Conservation (phyloP, 176 grass and related monocot genomes). For the Phoenix dactylifera region DNA sequence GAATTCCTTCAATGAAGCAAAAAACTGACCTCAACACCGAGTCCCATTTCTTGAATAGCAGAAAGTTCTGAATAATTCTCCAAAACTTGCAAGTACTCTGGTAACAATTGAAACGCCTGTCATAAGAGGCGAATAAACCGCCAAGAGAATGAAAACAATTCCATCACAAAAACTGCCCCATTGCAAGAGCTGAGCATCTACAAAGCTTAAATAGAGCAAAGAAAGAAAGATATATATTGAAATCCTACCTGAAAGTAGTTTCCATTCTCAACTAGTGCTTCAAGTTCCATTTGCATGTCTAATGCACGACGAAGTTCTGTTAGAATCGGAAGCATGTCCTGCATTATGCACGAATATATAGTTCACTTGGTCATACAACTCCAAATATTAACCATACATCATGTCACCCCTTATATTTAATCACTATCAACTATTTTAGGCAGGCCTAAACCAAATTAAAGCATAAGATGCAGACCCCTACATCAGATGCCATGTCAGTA, state of each 20-base stretch:
- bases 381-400: too few species aligned
- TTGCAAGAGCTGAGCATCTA: background rate
- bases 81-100: slow-evolving; percentile 96
- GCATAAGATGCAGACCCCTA: too few species aligned
- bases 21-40: slow-evolving; percentile 62
- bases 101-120: slow-evolving; percentile 93
- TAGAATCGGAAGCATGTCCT: slow-evolving; percentile 95
- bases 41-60: slow-evolving; percentile 89
- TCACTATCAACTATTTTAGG: too few species aligned
- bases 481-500: too few species aligned
- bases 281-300: slow-evolving; percentile 94
- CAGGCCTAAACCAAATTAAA: too few species aligned
- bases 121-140: slow-evolving; percentile 20
- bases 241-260: slow-evolving; percentile 75
- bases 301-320: slow-evolving; percentile 75
- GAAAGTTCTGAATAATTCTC: slow-evolving; percentile 91
- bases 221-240: slow-evolving; percentile 12
- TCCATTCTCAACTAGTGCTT: slow-evolving; percentile 81
- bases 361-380: background rate
- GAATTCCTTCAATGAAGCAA: background rate
- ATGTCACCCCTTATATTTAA: too few species aligned
- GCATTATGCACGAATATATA: slow-evolving; percentile 19
- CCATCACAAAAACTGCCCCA: background rate
- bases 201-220: slow-evolving; percentile 2
- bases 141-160: slow-evolving; percentile 14